Base-by-base conservation (phyloP, 352 stramenopile genomes). In the Thraustotheca clavata region DNA sequence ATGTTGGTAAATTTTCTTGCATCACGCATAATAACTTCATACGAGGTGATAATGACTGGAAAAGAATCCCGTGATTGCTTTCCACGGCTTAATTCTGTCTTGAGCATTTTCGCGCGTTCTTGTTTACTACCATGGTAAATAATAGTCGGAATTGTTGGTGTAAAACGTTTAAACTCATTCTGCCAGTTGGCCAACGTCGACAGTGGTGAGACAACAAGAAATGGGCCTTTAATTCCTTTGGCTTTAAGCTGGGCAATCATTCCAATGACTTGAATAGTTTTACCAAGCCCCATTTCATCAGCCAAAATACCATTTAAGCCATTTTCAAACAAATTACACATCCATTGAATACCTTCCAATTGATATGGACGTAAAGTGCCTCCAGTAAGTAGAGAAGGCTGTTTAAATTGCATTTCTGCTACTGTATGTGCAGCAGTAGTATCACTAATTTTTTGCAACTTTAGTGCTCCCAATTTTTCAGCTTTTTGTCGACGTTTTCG, bases 111-210 rank as follows among this genome's bases (percentile, higher is more conserved):
- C 12, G 69, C 73, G 9, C 86, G 86, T 9, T 73, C 67, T 12
- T 73, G 48, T 8, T 71, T 76, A 0, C 72, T 92, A 20, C 97
- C 98, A 73, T 99, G 96, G 72, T 99, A 99, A 4, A 99, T 87
- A 31, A 99, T 79, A 7, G 86, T 92, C 36, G 98, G 98, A 49
- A 99, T 91, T 50, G 77, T 76, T 2, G 86, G 86, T 27, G 79
- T 71, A 76, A 79, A 93, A 66, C 87, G 87, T 31, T 68, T 65
- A 66, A 94, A 94, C 70, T 94, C 86, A 9, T 96, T 77, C 34
- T 98, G 72, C 98, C 98, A 99, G 76, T 99, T 98, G 35, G 90
- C 84, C 33, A 99, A 80, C 29, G 97, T 99, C 22, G 94, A 99
- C 7, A 99, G 79, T 16, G 97, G 97, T 27, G 95, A 97, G 20